Evolutionary conservation across 2,329 filamentous ascomycete genomes (phyloP).

Genomic region (Cladophialophora chaetospira): DNA sequence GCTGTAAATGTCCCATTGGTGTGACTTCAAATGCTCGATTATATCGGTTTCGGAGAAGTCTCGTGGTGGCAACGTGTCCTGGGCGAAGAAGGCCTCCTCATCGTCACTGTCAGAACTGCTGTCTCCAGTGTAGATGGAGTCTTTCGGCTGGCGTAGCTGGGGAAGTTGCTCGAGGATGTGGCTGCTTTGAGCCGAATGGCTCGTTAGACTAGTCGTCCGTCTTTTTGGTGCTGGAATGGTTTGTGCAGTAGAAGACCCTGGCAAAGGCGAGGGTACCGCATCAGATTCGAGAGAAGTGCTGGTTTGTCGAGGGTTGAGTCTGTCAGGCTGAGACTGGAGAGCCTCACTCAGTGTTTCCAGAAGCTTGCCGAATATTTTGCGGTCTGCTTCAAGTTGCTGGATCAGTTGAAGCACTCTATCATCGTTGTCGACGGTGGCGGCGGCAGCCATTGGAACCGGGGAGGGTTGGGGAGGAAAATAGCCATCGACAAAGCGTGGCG

Average conservation of each 20-base stretch:
- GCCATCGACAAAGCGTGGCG: slow-evolving; percentile 20
- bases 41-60: slow-evolving; percentile 49
- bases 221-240: background rate
- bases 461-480: slow-evolving; percentile 19
- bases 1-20: slow-evolving; percentile 47
- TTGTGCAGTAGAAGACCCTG: background rate
- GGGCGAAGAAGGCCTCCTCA: slow-evolving; percentile 44
- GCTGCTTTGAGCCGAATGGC: background rate
- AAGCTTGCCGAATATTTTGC: slow-evolving; percentile 28
- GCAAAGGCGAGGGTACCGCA: slow-evolving; percentile 13
- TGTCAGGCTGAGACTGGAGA: slow-evolving; percentile 18
- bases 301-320: slow-evolving; percentile 2
- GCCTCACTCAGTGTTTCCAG: slow-evolving; percentile 31
- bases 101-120: slow-evolving; percentile 41
- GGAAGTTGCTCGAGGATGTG: slow-evolving; percentile 19
- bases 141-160: slow-evolving; percentile 22
- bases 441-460: slow-evolving; percentile 31
- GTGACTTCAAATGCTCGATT: slow-evolving; percentile 47
- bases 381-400: slow-evolving; percentile 31
- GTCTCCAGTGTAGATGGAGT: slow-evolving; percentile 37
- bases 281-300: background rate
- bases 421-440: slow-evolving; percentile 28
- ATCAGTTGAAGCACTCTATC: slow-evolving; percentile 29
- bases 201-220: background rate
- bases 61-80: slow-evolving; percentile 42